Base-by-base conservation (phyloP, 2,329 filamentous ascomycete genomes). In the Lachnellula cervina region DNA sequence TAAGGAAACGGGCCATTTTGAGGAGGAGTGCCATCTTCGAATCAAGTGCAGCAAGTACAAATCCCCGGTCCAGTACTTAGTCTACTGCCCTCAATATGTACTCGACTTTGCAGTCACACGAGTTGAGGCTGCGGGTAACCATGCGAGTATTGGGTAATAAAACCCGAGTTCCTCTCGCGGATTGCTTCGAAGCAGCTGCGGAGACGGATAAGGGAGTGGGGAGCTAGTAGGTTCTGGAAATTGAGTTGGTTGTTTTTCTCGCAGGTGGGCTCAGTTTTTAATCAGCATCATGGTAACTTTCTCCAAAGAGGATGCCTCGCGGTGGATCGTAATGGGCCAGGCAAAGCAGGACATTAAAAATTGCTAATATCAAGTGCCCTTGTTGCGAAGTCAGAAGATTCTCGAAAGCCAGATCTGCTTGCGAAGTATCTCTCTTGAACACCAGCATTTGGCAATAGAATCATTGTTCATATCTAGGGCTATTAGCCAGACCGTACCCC, bases 141-240 rank as follows among this genome's bases (percentile, higher is more conserved):
- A 45, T 51, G 51, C 35, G 48, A 32, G 52, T 46, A 46, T 21
- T 46, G 56, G 11, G 34, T 25, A 2, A 40, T 54, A 50, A 40
- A 52, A 23, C 7, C 37, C 25, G 9, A 21, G 16, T 13, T 42
- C 14, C 23, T 60, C 45, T 16, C 40, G 28, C 56, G 58, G 7
- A 62, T 48, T 11, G 55, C 54, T 47, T 63, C 56, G 16, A 60
- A 44, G 32, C 54, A 63, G 16, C 23, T 57, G 11, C 61, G 56
- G 42, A 63, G 51, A 47, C 61, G 62, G 14, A 57, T 59, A 2
- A 63, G 45, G n/a, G 61, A 59, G 28, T 62, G 55, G 6, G 61
- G 54, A 42, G 62, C 60, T 9, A 63, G n/a, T 47, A 59, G 56
- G n/a, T 63, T 52, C 59, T 63, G 40, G 8, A 37, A 14, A 35